Evolutionary conservation across 345 rosid species (phyloP).

Genomic region (Linum trigynum): DNA sequence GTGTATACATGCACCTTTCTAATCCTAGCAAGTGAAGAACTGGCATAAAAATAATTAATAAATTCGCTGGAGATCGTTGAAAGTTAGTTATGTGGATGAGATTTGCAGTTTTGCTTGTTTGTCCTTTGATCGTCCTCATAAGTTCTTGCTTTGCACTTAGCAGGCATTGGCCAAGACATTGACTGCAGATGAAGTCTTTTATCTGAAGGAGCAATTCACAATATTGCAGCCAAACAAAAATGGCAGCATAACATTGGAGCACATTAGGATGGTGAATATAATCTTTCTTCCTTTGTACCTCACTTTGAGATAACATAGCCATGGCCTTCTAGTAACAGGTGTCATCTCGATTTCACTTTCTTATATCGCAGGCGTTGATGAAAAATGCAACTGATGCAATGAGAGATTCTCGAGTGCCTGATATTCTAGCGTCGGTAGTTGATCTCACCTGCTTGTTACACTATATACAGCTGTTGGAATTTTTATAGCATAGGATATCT

Average conservation of each 20-base stretch:
- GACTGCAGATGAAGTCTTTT: constrained; percentile 49
- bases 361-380: constrained; percentile 49
- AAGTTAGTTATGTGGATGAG: too few species aligned
- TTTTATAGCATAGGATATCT: constrained; percentile 10
- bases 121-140: background rate
- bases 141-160: constrained; percentile 10
- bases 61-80: too few species aligned
- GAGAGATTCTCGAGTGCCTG: constrained; percentile 73
- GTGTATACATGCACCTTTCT: constrained; percentile 9
- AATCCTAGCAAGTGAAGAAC: too few species aligned
- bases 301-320: background rate
- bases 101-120: background rate
- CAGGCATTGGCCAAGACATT: constrained; percentile 91
- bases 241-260: constrained; percentile 62
- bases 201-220: constrained; percentile 69
- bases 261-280: constrained; percentile 46
- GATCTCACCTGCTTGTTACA: constrained; percentile 10
- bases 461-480: background rate
- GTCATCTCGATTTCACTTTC: constrained; percentile 11
- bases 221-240: constrained; percentile 55
- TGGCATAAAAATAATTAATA: too few species aligned
- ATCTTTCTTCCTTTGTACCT: background rate
- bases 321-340: background rate
- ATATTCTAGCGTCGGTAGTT: constrained; percentile 58
- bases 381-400: constrained; percentile 81